These are phyloP conservation scores for Penicillium goetzii DNA, from an alignment of 495 filamentous ascomycete species.

Conservation along the genomic window DNA sequence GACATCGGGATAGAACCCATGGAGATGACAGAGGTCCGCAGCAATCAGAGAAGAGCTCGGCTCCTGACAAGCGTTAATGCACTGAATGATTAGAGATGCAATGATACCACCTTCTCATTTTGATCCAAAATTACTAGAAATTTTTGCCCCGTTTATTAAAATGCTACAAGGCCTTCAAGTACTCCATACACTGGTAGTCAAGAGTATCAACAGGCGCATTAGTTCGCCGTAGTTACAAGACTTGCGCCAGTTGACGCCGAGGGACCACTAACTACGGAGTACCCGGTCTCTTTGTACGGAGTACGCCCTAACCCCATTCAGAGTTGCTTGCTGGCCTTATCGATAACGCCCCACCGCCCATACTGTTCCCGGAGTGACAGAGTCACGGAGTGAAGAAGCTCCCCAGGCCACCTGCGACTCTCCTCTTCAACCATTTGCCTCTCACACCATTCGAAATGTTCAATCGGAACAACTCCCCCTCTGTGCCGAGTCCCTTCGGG, in stretches of 20 bases:
- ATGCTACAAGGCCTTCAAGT: neutral
- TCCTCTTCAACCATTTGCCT: conserved; percentile 10
- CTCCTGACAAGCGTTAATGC: conserved; percentile 8
- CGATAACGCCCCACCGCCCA: conserved; percentile 34
- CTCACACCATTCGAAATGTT: conserved; percentile 47
- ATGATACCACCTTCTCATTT: neutral
- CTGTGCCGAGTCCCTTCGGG: conserved; percentile 49
- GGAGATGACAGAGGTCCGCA: conserved; percentile 13
- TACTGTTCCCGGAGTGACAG: conserved; percentile 26
- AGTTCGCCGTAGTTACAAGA: too few species aligned
- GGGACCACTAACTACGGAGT: neutral
- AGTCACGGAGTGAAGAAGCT: conserved; percentile 23
- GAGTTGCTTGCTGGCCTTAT: conserved; percentile 23
- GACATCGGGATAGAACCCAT: conserved; percentile 22
- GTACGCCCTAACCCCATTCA: too few species aligned
- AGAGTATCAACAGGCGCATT: neutral
- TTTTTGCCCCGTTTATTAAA: neutral
- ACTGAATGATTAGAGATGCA: neutral
- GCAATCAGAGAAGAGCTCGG: conserved; percentile 6
- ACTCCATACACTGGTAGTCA: neutral
- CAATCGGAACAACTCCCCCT: conserved; percentile 53
- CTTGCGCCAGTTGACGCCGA: neutral
- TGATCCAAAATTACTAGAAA: neutral
- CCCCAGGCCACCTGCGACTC: conserved; percentile 18
- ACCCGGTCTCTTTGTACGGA: too few species aligned